phyloP scores from a whole-genome alignment of 2,329 filamentous ascomycete species.

The Ophiocordyceps unilateralis region DNA sequence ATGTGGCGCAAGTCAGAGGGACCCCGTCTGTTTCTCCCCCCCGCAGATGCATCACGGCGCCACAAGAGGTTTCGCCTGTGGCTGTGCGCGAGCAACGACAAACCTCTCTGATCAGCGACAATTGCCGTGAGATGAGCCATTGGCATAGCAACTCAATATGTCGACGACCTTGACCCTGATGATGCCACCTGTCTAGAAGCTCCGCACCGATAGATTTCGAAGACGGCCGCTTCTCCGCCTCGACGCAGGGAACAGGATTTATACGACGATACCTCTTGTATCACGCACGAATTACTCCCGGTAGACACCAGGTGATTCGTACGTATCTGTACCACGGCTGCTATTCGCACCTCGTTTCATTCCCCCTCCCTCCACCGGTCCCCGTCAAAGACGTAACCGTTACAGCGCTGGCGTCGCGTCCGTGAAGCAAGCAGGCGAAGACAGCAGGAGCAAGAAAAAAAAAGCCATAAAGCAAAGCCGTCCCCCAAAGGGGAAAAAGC shows the following conservation, averaged over 20 bases:
- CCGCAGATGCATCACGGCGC: background rate
- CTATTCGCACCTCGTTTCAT: background rate
- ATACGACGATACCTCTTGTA: too few species aligned
- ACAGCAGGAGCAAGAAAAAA: too few species aligned
- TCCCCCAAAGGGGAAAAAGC: background rate
- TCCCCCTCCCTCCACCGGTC: background rate
- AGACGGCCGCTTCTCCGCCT: background rate
- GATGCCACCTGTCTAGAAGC: background rate
- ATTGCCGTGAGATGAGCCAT: background rate
- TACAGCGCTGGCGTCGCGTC: background rate
- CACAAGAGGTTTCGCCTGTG: too few species aligned
- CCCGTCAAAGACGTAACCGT: background rate
- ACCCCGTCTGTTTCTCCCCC: background rate
- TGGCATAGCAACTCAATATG: background rate
- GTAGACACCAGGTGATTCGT: background rate
- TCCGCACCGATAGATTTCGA: background rate
- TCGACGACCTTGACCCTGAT: background rate
- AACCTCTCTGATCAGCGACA: background rate
- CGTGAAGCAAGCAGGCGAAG: too few species aligned
- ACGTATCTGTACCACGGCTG: background rate
- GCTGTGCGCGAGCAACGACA: background rate
- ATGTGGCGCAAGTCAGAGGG: background rate
- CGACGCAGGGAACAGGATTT: too few species aligned
- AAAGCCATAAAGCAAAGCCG: too few species aligned
- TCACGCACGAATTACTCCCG: too few species aligned